A percentile compares a stretch with the other conserved stretches of the same genome.
Conservation (phyloP, 2,329 filamentous ascomycete species). For the Trichoderma gracile region DNA sequence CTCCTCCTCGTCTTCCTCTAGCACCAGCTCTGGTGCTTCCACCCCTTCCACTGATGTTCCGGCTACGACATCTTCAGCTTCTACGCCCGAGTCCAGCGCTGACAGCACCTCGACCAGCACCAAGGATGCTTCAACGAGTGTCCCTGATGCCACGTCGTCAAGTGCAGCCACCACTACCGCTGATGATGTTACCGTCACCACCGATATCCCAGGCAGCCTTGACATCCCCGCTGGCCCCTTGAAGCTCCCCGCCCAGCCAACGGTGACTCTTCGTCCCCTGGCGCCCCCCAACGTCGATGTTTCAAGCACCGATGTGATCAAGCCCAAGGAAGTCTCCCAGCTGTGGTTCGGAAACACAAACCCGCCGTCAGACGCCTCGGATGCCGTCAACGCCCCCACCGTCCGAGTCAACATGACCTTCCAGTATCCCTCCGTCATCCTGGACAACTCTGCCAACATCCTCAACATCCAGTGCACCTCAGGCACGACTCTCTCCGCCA, state of each 20-base stretch:
- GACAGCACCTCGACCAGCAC: not conserved
- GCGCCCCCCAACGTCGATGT: not conserved
- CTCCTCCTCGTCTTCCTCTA: not conserved
- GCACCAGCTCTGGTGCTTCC: not conserved
- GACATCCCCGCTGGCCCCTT: not conserved
- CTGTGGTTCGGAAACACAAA: slow-evolving; percentile 8
- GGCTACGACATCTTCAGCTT: not conserved
- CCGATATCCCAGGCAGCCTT: not conserved
- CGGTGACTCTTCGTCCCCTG: not conserved
- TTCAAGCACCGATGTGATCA: slow-evolving; percentile 1
- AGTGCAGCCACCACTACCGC: not conserved
- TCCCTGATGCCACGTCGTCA: not conserved
- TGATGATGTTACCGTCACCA: not conserved
- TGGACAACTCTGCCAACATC: slow-evolving; percentile 13
- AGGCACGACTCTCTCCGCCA: not conserved
- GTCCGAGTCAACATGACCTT: slow-evolving; percentile 8
- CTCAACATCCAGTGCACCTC: not conserved
- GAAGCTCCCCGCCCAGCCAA: slow-evolving; percentile 3
- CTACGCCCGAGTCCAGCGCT: not conserved
- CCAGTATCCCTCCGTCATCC: slow-evolving; percentile 10
- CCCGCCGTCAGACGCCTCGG: not conserved
- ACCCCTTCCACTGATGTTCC: not conserved
- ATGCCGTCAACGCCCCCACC: slow-evolving; percentile 6
- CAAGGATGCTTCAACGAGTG: not conserved
- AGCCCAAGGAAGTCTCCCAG: not conserved